Evolutionary conservation across 1,284 basidiomycete genomes (phyloP).

Genomic region (Gastroboletus turbinatus): DNA sequence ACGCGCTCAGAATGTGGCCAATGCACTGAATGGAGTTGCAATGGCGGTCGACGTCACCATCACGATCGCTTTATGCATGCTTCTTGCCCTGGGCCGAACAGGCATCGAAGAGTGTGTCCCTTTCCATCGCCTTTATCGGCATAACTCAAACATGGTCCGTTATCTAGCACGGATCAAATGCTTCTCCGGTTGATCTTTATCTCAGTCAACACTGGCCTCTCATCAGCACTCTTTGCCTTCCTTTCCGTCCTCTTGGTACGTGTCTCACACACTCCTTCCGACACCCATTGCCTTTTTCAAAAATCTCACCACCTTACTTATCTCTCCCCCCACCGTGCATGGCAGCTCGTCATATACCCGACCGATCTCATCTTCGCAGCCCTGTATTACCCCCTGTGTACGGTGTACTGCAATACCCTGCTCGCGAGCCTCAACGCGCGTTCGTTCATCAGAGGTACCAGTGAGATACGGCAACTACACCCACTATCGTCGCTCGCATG

Average conservation of each 20-base stretch:
- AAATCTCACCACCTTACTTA: neutral
- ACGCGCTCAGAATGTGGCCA: slow-evolving; percentile 15
- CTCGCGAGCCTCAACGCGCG: slow-evolving; percentile 34
- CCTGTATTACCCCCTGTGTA: slow-evolving; percentile 31
- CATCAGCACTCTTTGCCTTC: slow-evolving; percentile 24
- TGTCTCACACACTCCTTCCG: neutral
- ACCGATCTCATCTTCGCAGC: slow-evolving; percentile 25
- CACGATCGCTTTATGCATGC: slow-evolving; percentile 22
- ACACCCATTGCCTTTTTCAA: too few relatives aligned
- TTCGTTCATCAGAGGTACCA: slow-evolving; percentile 12
- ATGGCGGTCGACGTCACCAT: slow-evolving; percentile 23
- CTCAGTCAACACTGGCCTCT: slow-evolving; percentile 28
- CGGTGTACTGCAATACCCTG: slow-evolving; percentile 35
- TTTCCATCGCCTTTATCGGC: neutral
- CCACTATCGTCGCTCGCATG: slow-evolving; percentile 5
- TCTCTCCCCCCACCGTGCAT: neutral
- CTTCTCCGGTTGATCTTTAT: slow-evolving; percentile 27
- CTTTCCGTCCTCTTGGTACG: slow-evolving; percentile 22
- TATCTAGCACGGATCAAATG: slow-evolving; percentile 22
- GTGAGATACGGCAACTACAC: neutral
- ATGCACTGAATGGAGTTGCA: slow-evolving; percentile 14
- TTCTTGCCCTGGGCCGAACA: slow-evolving; percentile 25
- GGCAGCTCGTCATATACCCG: slow-evolving; percentile 26
- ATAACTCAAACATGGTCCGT: neutral
- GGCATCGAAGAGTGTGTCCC: slow-evolving; percentile 21